Evolutionary conservation across 306 rosid species (phyloP), one percentile per base, ranked within the genome.

Genomic region (Cicer arietinum): DNA sequence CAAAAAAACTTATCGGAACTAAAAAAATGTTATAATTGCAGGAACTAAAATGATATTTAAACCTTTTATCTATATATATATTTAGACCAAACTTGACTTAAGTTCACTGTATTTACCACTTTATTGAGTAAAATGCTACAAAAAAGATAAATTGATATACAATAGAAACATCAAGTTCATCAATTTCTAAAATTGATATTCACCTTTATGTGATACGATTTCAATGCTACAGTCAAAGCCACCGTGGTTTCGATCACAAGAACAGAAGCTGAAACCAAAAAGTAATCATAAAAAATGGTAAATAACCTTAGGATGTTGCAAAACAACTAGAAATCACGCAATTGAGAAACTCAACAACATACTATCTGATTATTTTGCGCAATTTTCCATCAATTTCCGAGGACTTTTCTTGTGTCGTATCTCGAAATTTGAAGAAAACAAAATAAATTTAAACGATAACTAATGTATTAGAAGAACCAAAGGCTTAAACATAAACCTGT

Each of bases 191-290:
- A 75, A 81, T 73, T 46, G 70, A 64, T 14, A 79, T 64, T 67
- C 79, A 94, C 98, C 99, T 89, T 83, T 83, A 80, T 73, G 90
- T 7, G 96, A 80, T 73, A 95, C 92, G 40, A 95, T 71, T 81
- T 95, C 93, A 73, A 92, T 16, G 71, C 99, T 85, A 78, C 99
- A 95, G 79, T 95, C 99, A 84, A 92, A 90, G 80, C 99, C 99
- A 83, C 98, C 99, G 61, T 95, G 99, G 83, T 87, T 83, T 60
- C 93, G 89, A 70, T 95, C 98, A 71, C 99, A 95, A 20, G 90
- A 78, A 58, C 99, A 94, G 83, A 75, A 92, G 95, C 99, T 94
- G 93, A 73, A 59, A 72, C 45, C 37, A 76, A 67, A 68, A 65
- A 40, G 25, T 6, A 69, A 59, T 65, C 57, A 71, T 17, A 1